These are phyloP conservation scores for Fusarium fujikuroi DNA, from an alignment of 2,329 filamentous ascomycete species.

Conservation along the genomic window DNA sequence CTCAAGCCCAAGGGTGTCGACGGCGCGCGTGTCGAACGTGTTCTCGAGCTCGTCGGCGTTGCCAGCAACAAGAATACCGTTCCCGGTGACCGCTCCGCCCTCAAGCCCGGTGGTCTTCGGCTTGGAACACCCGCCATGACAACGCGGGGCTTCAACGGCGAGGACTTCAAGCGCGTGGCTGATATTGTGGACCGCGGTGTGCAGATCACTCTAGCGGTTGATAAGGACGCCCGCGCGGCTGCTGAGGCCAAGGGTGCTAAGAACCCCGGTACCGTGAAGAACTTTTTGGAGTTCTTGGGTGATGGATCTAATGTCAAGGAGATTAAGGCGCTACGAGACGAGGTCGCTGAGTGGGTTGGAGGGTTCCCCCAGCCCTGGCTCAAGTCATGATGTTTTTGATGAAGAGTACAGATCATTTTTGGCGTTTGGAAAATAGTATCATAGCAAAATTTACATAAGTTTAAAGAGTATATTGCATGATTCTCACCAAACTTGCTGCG, in stretches of 20 bases:
- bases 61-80: conserved; percentile 98
- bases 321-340: conserved; percentile 73
- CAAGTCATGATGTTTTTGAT: conserved; percentile 32
- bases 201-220: conserved; percentile 76
- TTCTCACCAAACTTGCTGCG: not conserved
- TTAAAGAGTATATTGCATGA: not conserved
- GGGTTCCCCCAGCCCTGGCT: conserved; percentile 47
- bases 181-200: conserved; percentile 85
- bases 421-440: conserved; percentile 26
- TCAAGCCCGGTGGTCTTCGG: conserved; percentile 89
- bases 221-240: conserved; percentile 74
- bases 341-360: conserved; percentile 79
- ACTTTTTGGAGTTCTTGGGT: conserved; percentile 73
- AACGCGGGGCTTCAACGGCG: conserved; percentile 83
- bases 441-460: conserved; percentile 3
- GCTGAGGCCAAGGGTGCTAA: conserved; percentile 73
- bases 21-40: conserved; percentile 85
- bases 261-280: conserved; percentile 69
- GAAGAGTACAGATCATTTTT: conserved; percentile 7
- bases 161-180: conserved; percentile 85
- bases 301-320: conserved; percentile 72
- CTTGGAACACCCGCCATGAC: conserved; percentile 97
- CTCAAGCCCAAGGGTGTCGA: conserved; percentile 87
- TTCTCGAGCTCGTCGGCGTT: conserved; percentile 89
- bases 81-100: conserved; percentile 88